Evolutionary conservation across 352 stramenopile genomes (phyloP), one percentile per base, ranked within the genome.

Genomic region (Thraustochytrium sp.): DNA sequence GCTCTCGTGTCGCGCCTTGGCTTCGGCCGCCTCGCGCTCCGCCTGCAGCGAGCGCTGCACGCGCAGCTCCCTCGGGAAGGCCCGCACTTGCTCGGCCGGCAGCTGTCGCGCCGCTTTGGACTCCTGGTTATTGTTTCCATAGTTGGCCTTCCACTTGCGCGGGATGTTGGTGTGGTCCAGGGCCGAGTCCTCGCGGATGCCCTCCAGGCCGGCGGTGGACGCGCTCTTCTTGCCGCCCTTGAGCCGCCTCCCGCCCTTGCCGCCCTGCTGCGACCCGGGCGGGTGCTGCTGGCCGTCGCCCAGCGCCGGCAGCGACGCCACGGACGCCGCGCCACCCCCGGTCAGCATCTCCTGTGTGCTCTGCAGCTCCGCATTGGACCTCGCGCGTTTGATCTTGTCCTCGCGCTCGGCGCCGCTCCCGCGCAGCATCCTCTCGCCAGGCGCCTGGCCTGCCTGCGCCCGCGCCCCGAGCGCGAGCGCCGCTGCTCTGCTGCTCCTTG

Each of bases 121-220:
- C 26, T 51, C 37, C 31, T 51, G 37, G 2, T 80, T 80, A 26
- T 8, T 53, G 18, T 63, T 21, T 21, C 54, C 54, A 21, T 80
- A 80, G 34, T 72, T 23, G 3, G 68, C 44, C 53, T 80, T 80
- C 68, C 68, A 80, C 21, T n/a, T 29, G 8, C 53, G 48, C 23
- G 68, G 68, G 8, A 80, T 80, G 51, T 80, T 80, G 68, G 13
- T 80, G 29, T 68, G 44, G 9, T 80, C 68, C 5, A 80, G 68
- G 23, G 38, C 53, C 3, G 23, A 42, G 37, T 80, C 48, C 46
- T 80, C 68, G 42, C 68, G 68, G 46, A 77, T 62, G 34, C 42
- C 65, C 23, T 62, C 65, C 18, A 62, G 42, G 18, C 65, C 65
- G 23, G 26, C 26, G 16, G n/a, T 23, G 13, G 65, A 55, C 9